These are phyloP conservation scores for Coprinopsis sp. DNA, from an alignment of 768 basidiomycete genomes.

Conservation along the genomic window DNA sequence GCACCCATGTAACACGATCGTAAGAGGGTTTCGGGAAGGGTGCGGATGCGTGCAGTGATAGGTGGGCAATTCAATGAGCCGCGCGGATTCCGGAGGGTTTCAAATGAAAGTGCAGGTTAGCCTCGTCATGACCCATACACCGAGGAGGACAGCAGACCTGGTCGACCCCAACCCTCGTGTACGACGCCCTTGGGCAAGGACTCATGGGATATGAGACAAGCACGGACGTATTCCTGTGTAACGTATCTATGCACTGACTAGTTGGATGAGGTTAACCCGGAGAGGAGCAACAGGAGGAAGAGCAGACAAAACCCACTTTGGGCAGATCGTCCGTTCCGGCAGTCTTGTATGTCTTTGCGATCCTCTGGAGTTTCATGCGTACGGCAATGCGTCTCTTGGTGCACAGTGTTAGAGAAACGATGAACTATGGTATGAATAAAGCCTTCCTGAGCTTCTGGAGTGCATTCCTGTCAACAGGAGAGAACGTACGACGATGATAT, in stretches of 20 bases:
- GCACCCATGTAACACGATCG: no score
- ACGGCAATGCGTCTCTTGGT: slow-evolving; percentile 67
- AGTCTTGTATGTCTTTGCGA: slow-evolving; percentile 56
- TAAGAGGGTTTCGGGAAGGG: no score
- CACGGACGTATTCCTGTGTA: slow-evolving; percentile 69
- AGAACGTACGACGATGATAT: slow-evolving; percentile 57
- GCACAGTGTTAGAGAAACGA: slow-evolving; percentile 57
- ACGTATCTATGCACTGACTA: slow-evolving; percentile 67
- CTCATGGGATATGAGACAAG: slow-evolving; percentile 66
- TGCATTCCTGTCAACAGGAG: not conserved
- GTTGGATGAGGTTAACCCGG: slow-evolving; percentile 1
- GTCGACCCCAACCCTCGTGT: slow-evolving; percentile 75
- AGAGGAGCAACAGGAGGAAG: not conserved
- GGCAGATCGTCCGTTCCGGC: slow-evolving; percentile 56
- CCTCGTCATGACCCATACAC: not conserved
- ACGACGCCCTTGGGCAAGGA: slow-evolving; percentile 61
- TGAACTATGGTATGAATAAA: slow-evolving; percentile 39
- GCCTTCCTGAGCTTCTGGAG: not conserved
- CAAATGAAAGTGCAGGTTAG: not conserved
- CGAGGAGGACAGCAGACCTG: slow-evolving; percentile 37
- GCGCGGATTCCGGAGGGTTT: not conserved
- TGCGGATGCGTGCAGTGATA: no score
- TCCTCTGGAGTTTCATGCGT: slow-evolving; percentile 56
- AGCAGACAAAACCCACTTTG: slow-evolving; percentile 36
- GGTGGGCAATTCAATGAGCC: not conserved